Evolutionary conservation across 2,329 filamentous ascomycete genomes (phyloP).

Genomic region (Madurella mycetomatis): DNA sequence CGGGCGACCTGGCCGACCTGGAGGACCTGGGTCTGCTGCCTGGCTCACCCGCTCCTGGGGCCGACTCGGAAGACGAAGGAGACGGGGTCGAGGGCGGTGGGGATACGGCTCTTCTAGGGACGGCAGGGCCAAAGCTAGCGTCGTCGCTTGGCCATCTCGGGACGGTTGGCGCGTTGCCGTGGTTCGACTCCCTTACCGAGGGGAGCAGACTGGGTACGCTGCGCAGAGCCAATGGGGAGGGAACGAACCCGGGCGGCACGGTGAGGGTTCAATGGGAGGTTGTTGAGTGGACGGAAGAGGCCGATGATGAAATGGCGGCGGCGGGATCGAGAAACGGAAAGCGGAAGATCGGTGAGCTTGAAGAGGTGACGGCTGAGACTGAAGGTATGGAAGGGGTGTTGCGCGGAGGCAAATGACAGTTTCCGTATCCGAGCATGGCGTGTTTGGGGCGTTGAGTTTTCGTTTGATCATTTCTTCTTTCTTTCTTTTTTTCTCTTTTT

Average conservation of each 20-base stretch:
- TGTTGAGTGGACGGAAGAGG: conserved; percentile 62
- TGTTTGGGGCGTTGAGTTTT: background rate
- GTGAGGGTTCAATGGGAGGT: conserved; percentile 79
- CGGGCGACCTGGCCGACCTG: conserved; percentile 66
- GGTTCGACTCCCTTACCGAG: conserved; percentile 79
- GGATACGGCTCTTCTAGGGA: background rate
- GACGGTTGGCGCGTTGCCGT: conserved; percentile 71
- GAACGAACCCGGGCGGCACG: conserved; percentile 51
- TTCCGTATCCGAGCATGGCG: no score
- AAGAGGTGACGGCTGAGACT: conserved; percentile 22
- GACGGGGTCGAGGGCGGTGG: conserved; percentile 45
- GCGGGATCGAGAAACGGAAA: conserved; percentile 41
- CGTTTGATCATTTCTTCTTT: background rate
- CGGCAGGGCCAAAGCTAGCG: conserved; percentile 2
- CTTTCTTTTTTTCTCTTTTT: background rate
- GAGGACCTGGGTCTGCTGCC: conserved; percentile 73
- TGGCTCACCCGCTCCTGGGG: conserved; percentile 26
- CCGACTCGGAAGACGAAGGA: conserved; percentile 23
- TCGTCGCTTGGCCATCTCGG: conserved; percentile 41
- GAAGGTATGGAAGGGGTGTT: conserved; percentile 19
- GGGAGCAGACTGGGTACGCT: conserved; percentile 66
- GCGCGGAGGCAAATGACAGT: background rate
- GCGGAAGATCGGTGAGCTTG: conserved; percentile 47
- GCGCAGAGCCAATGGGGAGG: conserved; percentile 53
- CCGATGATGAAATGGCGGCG: conserved; percentile 29